A percentile compares a stretch with the other conserved stretches of the same genome.
Evolutionary conservation across 176 grass and related monocot species (phyloP).

Genomic region (Cocos nucifera): DNA sequence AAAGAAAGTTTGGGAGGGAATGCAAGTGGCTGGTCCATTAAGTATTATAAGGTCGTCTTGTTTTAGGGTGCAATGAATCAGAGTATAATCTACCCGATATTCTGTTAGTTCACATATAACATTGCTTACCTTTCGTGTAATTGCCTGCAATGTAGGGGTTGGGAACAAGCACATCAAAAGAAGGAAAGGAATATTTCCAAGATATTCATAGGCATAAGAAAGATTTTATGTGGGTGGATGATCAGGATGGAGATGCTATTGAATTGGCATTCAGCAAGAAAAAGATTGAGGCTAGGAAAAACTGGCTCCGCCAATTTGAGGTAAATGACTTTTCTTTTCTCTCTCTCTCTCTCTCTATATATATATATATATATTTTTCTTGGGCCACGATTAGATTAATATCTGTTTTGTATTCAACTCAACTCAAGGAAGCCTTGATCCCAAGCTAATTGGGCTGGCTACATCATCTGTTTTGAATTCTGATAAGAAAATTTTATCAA

Average conservation of each 20-base stretch:
- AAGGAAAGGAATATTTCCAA: constrained; percentile 58
- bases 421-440: too few relatives aligned
- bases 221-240: constrained; percentile 56
- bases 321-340: constrained; percentile 10
- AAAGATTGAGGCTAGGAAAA: constrained; percentile 58
- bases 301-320: constrained; percentile 71
- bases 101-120: too few relatives aligned
- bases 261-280: constrained; percentile 95
- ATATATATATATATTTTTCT: too few relatives aligned
- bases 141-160: constrained; percentile 48
- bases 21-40: constrained; percentile 57
- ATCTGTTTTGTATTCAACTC: too few relatives aligned
- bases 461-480: not conserved
- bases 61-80: too few relatives aligned
- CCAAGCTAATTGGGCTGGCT: too few relatives aligned
- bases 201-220: constrained; percentile 42
- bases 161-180: constrained; percentile 67
- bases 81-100: too few relatives aligned
- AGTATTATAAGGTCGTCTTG: constrained; percentile 74
- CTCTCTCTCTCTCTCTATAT: too few relatives aligned
- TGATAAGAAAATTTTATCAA: not conserved
- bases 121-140: not conserved
- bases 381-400: not conserved
- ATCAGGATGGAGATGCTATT: constrained; percentile 51
- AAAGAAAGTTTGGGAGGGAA: constrained; percentile 44